Conservation (phyloP, 1,139 yeast species). For the Maudiozyma humilis region DNA sequence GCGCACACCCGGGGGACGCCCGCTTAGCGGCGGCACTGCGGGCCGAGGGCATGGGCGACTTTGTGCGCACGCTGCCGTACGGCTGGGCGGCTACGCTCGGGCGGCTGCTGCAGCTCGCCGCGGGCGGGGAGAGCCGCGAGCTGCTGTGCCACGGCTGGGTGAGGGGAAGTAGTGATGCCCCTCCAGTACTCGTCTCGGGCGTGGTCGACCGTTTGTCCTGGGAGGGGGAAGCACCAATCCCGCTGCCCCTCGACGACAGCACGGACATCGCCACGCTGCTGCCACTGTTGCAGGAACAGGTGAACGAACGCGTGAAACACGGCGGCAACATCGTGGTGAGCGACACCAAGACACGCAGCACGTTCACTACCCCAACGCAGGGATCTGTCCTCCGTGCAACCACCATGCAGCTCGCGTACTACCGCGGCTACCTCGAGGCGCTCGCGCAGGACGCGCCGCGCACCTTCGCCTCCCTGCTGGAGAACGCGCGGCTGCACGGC, state of each 20-base stretch:
- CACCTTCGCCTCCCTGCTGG: constrained; percentile 30
- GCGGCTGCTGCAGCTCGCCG: too few relatives aligned
- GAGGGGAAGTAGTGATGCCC: constrained; percentile 4
- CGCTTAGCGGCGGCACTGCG: too few relatives aligned
- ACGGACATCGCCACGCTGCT: constrained; percentile 9
- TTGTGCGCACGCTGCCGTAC: too few relatives aligned
- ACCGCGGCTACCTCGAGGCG: constrained; percentile 38
- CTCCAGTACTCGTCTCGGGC: constrained; percentile 41
- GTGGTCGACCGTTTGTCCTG: constrained; percentile 46
- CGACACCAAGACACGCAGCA: constrained; percentile 54
- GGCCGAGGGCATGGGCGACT: too few relatives aligned
- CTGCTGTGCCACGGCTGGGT: constrained; percentile 48
- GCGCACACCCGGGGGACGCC: too few relatives aligned
- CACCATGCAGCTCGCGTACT: constrained; percentile 50
- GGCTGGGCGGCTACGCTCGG: too few relatives aligned
- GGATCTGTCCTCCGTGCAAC: constrained; percentile 42
- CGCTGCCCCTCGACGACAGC: not conserved
- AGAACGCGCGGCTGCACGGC: constrained; percentile 40
- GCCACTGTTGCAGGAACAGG: constrained; percentile 2
- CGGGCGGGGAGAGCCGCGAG: constrained; percentile 60
- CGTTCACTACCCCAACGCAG: constrained; percentile 39
- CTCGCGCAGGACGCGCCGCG: constrained; percentile 29
- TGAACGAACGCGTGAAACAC: too few relatives aligned
- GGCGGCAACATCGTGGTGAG: too few relatives aligned
- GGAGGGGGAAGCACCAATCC: too few relatives aligned